Percentiles rank a stretch among this genome's conserved stretches.
These are phyloP conservation scores for Aspergillus kassunensis DNA, from an alignment of 495 filamentous ascomycete genomes.

Conservation along the genomic window DNA sequence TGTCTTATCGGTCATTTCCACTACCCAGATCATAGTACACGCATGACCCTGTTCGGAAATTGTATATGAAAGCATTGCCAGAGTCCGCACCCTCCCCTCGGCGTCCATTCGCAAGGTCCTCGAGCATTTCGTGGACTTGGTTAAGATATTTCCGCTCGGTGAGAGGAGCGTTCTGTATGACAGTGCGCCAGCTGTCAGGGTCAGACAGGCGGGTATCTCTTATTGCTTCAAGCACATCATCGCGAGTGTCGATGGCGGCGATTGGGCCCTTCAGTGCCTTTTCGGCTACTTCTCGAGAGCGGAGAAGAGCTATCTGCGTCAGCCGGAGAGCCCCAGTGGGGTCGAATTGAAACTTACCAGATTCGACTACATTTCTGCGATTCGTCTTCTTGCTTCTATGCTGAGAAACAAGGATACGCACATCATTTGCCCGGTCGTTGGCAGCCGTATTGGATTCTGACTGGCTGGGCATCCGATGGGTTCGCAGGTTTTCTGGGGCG, in stretches of 20 bases:
- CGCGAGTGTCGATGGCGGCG: conserved; percentile 81
- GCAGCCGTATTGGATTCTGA: conserved; percentile 29
- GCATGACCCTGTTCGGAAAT: conserved; percentile 70
- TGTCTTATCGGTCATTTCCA: conserved; percentile 24
- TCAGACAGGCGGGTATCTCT: conserved; percentile 71
- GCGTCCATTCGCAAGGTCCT: conserved; percentile 53
- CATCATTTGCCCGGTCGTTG: conserved; percentile 60
- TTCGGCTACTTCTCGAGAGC: conserved; percentile 59
- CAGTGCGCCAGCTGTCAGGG: conserved; percentile 77
- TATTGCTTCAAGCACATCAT: conserved; percentile 80
- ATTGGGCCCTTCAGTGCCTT: conserved; percentile 71
- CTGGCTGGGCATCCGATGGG: conserved; percentile 45
- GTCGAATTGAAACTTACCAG: conserved; percentile 39
- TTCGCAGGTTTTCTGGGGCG: conserved; percentile 37
- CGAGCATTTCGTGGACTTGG: conserved; percentile 77
- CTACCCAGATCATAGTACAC: conserved; percentile 68
- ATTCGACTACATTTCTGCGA: conserved; percentile 77
- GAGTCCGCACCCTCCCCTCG: conserved; percentile 42
- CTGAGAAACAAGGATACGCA: conserved; percentile 74
- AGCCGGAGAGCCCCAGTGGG: conserved; percentile 1
- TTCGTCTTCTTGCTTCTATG: conserved; percentile 89
- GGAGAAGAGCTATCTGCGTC: conserved; percentile 50
- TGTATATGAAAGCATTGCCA: conserved; percentile 75
- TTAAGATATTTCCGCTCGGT: conserved; percentile 81
- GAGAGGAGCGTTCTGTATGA: conserved; percentile 72